phyloP scores from a whole-genome alignment of 768 basidiomycete species.

The Termitomyces sp. region DNA sequence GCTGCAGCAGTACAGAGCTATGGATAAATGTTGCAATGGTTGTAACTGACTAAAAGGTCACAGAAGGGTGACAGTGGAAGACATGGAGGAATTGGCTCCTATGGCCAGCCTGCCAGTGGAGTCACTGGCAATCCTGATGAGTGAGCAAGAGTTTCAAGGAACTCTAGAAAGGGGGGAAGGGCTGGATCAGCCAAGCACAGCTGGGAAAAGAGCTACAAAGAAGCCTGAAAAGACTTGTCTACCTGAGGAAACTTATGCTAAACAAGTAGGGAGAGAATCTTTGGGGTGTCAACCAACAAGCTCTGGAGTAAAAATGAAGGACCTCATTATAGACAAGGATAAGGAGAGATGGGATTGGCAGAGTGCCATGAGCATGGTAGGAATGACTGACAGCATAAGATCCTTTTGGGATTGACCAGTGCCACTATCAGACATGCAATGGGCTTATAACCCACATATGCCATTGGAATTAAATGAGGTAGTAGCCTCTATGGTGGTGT shows the following conservation, averaged over 20 bases:
- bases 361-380: not conserved
- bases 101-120: not conserved
- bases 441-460: not conserved
- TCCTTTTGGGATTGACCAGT: not conserved
- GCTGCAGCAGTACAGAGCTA: too few species aligned
- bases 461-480: not conserved
- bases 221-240: not conserved
- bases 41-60: not conserved
- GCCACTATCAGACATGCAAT: not conserved
- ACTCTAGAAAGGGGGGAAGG: conserved; percentile 3
- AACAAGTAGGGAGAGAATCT: not conserved
- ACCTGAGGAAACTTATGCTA: not conserved
- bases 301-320: not conserved
- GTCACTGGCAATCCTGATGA: not conserved
- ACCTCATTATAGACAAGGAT: not conserved
- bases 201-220: not conserved
- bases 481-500: not conserved
- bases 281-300: not conserved
- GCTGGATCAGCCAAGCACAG: not conserved
- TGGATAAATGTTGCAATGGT: too few species aligned
- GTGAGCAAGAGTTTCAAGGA: not conserved
- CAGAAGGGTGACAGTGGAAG: not conserved
- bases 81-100: not conserved
- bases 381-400: not conserved
- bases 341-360: not conserved